These are phyloP conservation scores for Fusarium dlaminii DNA, from an alignment of 2,329 filamentous ascomycete genomes.

Conservation along the genomic window DNA sequence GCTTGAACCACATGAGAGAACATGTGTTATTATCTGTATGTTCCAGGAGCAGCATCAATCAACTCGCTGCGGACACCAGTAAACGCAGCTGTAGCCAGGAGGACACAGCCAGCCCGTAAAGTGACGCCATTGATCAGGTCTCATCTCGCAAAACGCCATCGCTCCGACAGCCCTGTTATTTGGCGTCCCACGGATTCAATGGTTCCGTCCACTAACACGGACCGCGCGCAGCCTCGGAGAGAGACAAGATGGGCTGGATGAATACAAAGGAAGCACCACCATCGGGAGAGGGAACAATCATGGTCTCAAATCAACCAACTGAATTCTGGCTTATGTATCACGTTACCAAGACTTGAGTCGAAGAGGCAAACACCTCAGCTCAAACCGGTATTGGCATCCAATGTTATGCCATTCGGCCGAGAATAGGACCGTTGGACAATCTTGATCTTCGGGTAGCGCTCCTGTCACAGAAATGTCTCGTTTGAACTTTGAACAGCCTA, in stretches of 20 bases:
- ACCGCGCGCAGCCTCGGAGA: conserved; percentile 10
- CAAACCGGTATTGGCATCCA: background rate
- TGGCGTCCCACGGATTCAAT: conserved; percentile 9
- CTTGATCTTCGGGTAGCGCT: conserved; percentile 19
- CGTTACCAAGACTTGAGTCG: background rate
- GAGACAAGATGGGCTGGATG: background rate
- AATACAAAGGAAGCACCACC: background rate
- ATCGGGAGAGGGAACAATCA: background rate
- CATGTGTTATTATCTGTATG: background rate
- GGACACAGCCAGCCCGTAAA: background rate
- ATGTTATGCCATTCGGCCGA: conserved; percentile 24
- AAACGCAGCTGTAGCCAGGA: background rate
- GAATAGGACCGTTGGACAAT: conserved; percentile 36
- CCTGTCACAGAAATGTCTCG: conserved; percentile 9
- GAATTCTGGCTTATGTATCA: background rate
- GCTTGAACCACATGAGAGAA: background rate
- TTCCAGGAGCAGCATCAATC: background rate
- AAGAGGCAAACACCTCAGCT: background rate
- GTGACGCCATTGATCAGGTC: conserved; percentile 13
- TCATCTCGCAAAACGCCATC: background rate
- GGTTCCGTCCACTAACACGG: conserved; percentile 14
- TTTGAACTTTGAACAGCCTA: background rate
- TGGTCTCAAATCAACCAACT: background rate
- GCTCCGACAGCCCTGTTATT: conserved; percentile 3
- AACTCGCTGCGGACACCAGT: background rate